Percentiles rank a stretch among this genome's conserved stretches.
Conservation (phyloP, 768 basidiomycete species). For the Mrakia gelida region DNA sequence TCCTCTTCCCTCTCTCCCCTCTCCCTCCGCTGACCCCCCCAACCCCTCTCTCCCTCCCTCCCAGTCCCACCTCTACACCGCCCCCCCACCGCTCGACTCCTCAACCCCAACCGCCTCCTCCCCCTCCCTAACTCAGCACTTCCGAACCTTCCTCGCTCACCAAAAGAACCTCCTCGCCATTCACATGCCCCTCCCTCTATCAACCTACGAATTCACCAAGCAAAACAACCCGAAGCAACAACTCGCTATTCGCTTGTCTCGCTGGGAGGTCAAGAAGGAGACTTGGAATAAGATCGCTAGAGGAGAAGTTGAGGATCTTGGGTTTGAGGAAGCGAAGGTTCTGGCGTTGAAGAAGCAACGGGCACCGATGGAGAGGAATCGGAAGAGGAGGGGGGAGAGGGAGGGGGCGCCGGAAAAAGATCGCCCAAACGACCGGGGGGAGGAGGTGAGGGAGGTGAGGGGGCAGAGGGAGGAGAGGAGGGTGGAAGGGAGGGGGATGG, state of each 20-base stretch:
- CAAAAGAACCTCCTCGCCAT: conserved; percentile 7
- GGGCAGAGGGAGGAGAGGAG: background rate
- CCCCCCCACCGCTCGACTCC: background rate
- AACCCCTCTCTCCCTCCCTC: background rate
- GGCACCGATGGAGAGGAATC: too few species aligned
- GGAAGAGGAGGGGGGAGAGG: background rate
- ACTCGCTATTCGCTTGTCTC: background rate
- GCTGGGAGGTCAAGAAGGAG: background rate
- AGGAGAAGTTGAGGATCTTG: background rate
- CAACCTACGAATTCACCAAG: background rate
- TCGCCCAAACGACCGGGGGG: too few species aligned
- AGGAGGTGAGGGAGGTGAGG: background rate
- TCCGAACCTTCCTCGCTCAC: conserved; percentile 16
- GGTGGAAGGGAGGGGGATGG: background rate
- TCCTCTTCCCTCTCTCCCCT: background rate
- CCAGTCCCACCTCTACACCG: conserved; percentile 6
- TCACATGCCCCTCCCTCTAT: background rate
- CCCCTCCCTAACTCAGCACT: background rate
- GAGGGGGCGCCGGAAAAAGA: background rate
- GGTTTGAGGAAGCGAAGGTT: background rate
- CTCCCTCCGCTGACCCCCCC: background rate
- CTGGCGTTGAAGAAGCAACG: too few species aligned
- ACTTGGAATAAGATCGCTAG: background rate
- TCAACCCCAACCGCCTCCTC: background rate
- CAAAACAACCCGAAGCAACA: background rate